Evolutionary conservation across 805 yeast species (phyloP).

Genomic region (Lipomyces sp.): DNA sequence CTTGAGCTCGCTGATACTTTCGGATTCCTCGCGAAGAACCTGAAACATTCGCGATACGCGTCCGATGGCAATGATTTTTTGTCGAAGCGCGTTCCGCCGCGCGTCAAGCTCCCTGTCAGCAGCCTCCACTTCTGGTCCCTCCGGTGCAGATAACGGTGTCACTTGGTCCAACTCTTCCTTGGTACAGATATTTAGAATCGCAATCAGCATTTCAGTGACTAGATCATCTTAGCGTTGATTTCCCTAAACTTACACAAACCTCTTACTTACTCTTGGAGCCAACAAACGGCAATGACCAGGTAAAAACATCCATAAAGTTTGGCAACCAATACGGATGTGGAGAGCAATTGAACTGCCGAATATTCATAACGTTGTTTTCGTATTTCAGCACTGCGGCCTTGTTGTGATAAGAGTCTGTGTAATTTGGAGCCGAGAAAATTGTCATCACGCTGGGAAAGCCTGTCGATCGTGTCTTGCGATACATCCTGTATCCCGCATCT

Average conservation of each 20-base stretch:
- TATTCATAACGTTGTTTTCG: constrained; percentile 90
- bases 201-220: constrained; percentile 87
- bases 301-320: constrained; percentile 94
- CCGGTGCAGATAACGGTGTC: constrained; percentile 28
- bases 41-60: constrained; percentile 91
- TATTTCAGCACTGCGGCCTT: constrained; percentile 94
- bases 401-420: constrained; percentile 87
- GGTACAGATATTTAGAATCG: constrained; percentile 89
- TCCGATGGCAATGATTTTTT: constrained; percentile 95
- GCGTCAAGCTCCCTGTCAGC: constrained; percentile 42
- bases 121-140: constrained; percentile 10
- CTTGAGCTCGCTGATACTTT: constrained; percentile 79
- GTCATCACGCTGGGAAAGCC: constrained; percentile 91
- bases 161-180: constrained; percentile 85
- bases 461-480: constrained; percentile 77
- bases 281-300: constrained; percentile 97
- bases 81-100: constrained; percentile 62
- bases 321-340: constrained; percentile 98
- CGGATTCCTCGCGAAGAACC: constrained; percentile 85
- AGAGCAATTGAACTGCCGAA: constrained; percentile 87
- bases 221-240: background rate
- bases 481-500: constrained; percentile 96
- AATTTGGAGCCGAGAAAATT: constrained; percentile 94
- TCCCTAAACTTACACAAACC: background rate
- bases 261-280: constrained; percentile 66